Evolutionary conservation across 257 asterid species (phyloP), one percentile per base, ranked within the genome.

Genomic region (Solanum rostratum): DNA sequence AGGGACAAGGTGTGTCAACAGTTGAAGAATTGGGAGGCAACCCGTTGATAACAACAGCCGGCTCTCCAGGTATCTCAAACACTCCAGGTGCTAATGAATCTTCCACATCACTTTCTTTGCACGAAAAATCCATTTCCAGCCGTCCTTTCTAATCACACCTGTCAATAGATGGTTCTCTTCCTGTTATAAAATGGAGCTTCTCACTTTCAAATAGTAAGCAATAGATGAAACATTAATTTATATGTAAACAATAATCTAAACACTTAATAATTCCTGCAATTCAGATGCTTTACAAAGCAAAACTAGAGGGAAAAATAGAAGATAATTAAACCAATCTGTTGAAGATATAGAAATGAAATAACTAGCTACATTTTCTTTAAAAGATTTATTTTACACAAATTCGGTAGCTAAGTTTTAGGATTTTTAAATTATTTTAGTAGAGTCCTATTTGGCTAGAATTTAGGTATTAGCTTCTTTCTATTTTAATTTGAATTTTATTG

Each of bases 31-130:
- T 3, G 15, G 94, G 94, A 63, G 97, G 98, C 83, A 93, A 68
- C 29, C 93, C 91, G 55, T 92, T 91, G 70, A 94, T 88, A 62
- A 94, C 84, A 30, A 93, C 80, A 59, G 90, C 92, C 29, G 95
- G 94, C 86, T 94, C 96, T 84, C 93, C 93, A 10, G 90, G 93
- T 57, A 93, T 66, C 84, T 88, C 84, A 89, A 65, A 91, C 30
- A 90, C 81, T 15, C 71, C 85, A 55, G 88, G 53, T 13, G 85
- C 41, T 29, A 88, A 85, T 19, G 88, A 79, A 24, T 87, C 91
- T 14, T 20, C 19, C 1, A 71, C 80, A 15, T 91, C 89, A 80
- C n/a, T 39, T 81, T 66, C 85, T 60, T 86, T 74, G 45, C 84
- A 55, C 3, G 80, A 19, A 53, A 83, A 86, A 54, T 92, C 90